Base-by-base conservation (phyloP, 768 basidiomycete genomes). In the Tubosaeta brunneosetosa region DNA sequence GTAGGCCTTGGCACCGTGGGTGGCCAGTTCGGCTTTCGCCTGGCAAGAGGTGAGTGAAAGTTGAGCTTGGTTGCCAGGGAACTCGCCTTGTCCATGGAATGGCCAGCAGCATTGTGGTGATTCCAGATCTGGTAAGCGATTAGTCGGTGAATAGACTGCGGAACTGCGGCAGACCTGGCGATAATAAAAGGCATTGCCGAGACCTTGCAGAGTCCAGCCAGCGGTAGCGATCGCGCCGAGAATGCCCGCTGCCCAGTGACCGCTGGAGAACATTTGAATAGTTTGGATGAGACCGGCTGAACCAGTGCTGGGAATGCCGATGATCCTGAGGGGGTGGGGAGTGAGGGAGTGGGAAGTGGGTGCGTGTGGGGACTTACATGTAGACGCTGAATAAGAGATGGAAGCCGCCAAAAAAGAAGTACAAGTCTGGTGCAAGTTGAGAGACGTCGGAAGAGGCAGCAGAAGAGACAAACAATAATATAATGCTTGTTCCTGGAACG, bases 331-430 rank as follows among this genome's bases (percentile, higher is more conserved):
- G 43, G 65, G 55, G 55, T 65, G 63, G 60, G 58, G 57, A 44
- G 55, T 60, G 54, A 65, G 58, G 53, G 61, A 13, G 60, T 42
- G 44, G 38, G 51, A 50, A 51, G 43, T 2, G 12, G 0, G 27
- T 42, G 17, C 2, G 14, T 12, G 34, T 42, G 33, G 17, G 55
- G 11, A 61, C 85, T 75, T 66, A 90, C 92, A 91, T 91, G 75
- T 97, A 98, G 65, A 91, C 67, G 57, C 88, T 90, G 75, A 92
- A 97, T 38, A 91, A 77, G 56, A 98, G 79, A 73, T 99, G 94
- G 79, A 91, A 97, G 44, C 93, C 95, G 50, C 85, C 80, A 74
- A 99, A 99, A 73, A 97, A 83, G 78, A 97, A 95, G 77, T 92
- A 99, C 58, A 97, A 71, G 75, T 97, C 94, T 97, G 63, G 19